These are phyloP conservation scores for Ilyonectria destructans DNA, from an alignment of 2,329 filamentous ascomycete species.

Conservation along the genomic window DNA sequence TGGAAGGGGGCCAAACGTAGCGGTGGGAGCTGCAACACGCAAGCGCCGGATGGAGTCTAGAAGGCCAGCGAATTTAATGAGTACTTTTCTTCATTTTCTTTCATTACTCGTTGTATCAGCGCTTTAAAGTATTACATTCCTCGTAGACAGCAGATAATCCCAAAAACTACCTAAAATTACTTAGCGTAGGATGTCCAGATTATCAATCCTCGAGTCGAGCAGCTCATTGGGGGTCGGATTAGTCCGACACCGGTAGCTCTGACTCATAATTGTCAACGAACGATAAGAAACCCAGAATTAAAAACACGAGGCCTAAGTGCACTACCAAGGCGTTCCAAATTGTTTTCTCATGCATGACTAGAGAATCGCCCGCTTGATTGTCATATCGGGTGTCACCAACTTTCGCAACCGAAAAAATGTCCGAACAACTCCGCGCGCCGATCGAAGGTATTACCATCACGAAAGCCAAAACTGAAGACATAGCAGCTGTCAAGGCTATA, in stretches of 20 bases:
- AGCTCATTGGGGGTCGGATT: not conserved
- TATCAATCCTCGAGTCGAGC: not conserved
- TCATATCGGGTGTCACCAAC: too few species aligned
- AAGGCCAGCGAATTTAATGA: too few species aligned
- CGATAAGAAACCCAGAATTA: not conserved
- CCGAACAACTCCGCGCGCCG: not conserved
- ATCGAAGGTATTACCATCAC: constrained; percentile 5
- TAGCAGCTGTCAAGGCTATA: constrained; percentile 52
- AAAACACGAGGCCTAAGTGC: not conserved
- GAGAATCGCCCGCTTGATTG: not conserved
- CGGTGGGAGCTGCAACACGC: too few species aligned
- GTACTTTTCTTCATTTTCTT: too few species aligned
- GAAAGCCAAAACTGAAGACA: constrained; percentile 32
- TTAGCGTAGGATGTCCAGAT: not conserved
- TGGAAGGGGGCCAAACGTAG: too few species aligned
- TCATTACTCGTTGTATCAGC: too few species aligned
- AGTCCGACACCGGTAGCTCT: not conserved
- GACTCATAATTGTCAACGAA: not conserved
- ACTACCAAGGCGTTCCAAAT: not conserved
- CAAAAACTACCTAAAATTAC: not conserved
- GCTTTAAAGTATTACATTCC: too few species aligned
- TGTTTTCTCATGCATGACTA: not conserved
- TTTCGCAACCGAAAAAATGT: not conserved
- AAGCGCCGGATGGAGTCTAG: too few species aligned
- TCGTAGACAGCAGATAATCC: not conserved